Base-by-base conservation (phyloP, 2,329 filamentous ascomycete genomes). In the Pseudocercospora crystallina region DNA sequence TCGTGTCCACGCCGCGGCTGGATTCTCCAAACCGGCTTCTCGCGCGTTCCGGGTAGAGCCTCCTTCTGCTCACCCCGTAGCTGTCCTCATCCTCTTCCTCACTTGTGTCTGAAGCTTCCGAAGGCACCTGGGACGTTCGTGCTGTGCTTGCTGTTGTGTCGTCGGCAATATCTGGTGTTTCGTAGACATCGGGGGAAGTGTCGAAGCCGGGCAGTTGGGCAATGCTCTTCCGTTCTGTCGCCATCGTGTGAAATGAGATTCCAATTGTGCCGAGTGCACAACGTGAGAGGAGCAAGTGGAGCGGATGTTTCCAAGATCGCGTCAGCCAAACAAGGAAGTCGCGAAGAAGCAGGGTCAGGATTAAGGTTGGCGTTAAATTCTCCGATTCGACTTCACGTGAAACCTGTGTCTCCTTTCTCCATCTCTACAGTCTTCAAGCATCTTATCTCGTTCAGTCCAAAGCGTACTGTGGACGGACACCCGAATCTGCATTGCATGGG, bases 181-280 rank as follows among this genome's bases (percentile, higher is more conserved):
- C 92, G 77, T 96, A 99, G 64, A 96, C 89, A 67, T 97, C 94
- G 60, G 91, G 92, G 26, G 91, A 90, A 46, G 86, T 87, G 73
- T 96, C 91, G 43, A 57, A 58, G 44, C 61, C 59, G 10, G 62
- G 62, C 2, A 64, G 49, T 17, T 58, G 47, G 8, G 57, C 51
- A 15, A 59, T 53, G 17, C 53, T 43, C 8, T 43, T 43, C 12
- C 49, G 43, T 41, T 52, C 51, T n/a, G 53, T 41, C 7, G 55
- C 43, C 55, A 56, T 56, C 7, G 32, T 50, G 20, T 26, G 20
- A 26, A 7, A 26, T 26, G 4, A 4, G 20, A 3, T 26, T 26
- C 4, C 20, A 7, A 26, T 26, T 26, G 20, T 26, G 3, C 4
- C 3, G 20, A 26, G 20, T 7, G 20, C 20, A 26, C 20, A 26